phyloP scores from a whole-genome alignment of 129 eudicot species.

The Chrysanthemum seticuspe region DNA sequence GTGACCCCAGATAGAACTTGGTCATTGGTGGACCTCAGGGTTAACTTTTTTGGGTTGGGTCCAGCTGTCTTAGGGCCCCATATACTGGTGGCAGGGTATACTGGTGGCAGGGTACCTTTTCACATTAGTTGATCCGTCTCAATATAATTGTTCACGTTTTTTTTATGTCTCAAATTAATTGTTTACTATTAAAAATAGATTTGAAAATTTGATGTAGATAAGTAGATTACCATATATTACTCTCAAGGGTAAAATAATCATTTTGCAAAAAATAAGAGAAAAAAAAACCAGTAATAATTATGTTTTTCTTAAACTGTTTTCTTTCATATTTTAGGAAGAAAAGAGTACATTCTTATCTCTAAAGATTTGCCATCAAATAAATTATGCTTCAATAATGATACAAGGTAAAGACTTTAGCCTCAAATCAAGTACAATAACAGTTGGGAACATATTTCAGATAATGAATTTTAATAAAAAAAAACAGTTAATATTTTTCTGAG shows the following conservation, averaged over 20 bases:
- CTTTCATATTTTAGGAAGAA: too few species aligned
- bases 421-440: conserved; percentile 18
- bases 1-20: conserved; percentile 23
- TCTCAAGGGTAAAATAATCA: background rate
- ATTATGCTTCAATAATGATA: conserved; percentile 12
- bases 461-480: background rate
- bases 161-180: too few species aligned
- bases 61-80: conserved; percentile 31
- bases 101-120: background rate
- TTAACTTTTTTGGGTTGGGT: conserved; percentile 22
- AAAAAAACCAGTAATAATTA: too few species aligned
- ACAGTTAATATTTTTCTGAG: background rate
- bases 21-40: conserved; percentile 34
- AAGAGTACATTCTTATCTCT: background rate
- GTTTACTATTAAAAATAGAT: too few species aligned
- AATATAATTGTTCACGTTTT: too few species aligned
- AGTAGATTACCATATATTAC: too few species aligned
- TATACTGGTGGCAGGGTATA: conserved; percentile 17
- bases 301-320: too few species aligned
- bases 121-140: too few species aligned
- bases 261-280: too few species aligned
- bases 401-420: background rate
- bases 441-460: conserved; percentile 23
- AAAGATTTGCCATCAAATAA: conserved; percentile 24
- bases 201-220: too few species aligned